Conservation (phyloP, 495 filamentous ascomycete genomes). For the Neurospora sp. region DNA sequence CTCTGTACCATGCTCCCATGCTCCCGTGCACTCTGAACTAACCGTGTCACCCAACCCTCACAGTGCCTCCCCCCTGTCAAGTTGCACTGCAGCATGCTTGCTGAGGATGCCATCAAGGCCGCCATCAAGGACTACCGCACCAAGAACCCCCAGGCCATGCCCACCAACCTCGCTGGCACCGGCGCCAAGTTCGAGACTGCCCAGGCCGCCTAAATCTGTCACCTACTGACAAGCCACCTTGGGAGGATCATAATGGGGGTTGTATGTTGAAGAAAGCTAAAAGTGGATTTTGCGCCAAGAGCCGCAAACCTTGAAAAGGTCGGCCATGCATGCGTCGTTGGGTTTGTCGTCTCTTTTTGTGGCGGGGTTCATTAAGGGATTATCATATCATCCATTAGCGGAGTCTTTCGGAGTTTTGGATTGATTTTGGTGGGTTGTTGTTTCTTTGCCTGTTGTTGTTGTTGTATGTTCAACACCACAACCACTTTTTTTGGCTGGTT, state of each 20-base stretch:
- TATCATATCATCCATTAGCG: neutral
- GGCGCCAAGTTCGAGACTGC: slow-evolving; percentile 19
- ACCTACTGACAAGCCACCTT: neutral
- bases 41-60: neutral
- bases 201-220: neutral
- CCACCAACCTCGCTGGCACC: slow-evolving; percentile 67
- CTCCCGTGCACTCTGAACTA: neutral
- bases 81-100: slow-evolving; percentile 97
- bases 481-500: neutral
- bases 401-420: neutral
- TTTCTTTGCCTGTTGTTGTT: neutral
- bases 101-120: slow-evolving; percentile 99
- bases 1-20: neutral
- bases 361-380: neutral
- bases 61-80: slow-evolving; percentile 86
- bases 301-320: neutral
- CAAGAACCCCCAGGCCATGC: slow-evolving; percentile 73
- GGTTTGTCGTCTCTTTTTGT: neutral
- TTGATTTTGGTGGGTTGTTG: neutral
- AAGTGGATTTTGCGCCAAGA: neutral
- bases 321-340: neutral
- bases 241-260: neutral
- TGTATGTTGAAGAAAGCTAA: neutral
- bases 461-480: neutral
- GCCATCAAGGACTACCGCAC: slow-evolving; percentile 96